A percentile compares a stretch with the other conserved stretches of the same genome.
Conservation (phyloP, 75 land plant genomes). For the Chamaecyparis obtusa region DNA sequence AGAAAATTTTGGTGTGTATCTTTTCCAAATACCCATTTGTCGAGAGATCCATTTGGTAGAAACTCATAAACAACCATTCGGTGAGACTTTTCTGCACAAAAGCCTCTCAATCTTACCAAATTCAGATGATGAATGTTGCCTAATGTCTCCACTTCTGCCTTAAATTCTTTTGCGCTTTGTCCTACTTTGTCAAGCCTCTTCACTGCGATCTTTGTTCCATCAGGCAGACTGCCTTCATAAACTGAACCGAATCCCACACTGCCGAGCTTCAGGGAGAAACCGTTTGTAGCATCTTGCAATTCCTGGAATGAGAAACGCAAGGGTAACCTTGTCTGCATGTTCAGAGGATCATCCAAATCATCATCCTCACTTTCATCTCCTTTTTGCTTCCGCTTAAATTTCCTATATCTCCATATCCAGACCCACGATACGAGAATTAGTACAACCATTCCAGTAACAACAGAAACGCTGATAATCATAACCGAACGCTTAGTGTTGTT, state of each 20-base stretch:
- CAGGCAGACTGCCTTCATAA: slow-evolving; percentile 6
- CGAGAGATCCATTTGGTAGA: neutral
- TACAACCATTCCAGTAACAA: neutral
- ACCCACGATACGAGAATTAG: neutral
- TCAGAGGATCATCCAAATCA: neutral
- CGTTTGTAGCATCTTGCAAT: slow-evolving; percentile 4
- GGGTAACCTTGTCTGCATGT: neutral
- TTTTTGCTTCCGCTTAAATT: neutral
- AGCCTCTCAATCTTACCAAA: slow-evolving; percentile 14
- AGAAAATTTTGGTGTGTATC: neutral
- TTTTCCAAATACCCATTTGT: neutral
- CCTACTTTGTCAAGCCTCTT: slow-evolving; percentile 6
- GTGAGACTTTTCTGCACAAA: neutral
- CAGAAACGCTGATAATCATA: neutral
- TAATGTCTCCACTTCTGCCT: slow-evolving; percentile 16
- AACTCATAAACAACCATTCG: neutral
- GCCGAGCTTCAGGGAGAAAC: slow-evolving; percentile 11
- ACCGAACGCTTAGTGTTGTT: neutral
- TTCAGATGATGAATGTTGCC: slow-evolving; percentile 20
- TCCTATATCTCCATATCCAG: neutral
- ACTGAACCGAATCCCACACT: slow-evolving; percentile 17
- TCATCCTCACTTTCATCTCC: neutral
- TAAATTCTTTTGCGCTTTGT: neutral
- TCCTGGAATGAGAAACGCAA: neutral
- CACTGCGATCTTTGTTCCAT: slow-evolving; percentile 13